Percentiles rank a stretch among this genome's conserved stretches.
phyloP scores from a whole-genome alignment of 2,329 filamentous ascomycete species.

The Penicillium sp. region DNA sequence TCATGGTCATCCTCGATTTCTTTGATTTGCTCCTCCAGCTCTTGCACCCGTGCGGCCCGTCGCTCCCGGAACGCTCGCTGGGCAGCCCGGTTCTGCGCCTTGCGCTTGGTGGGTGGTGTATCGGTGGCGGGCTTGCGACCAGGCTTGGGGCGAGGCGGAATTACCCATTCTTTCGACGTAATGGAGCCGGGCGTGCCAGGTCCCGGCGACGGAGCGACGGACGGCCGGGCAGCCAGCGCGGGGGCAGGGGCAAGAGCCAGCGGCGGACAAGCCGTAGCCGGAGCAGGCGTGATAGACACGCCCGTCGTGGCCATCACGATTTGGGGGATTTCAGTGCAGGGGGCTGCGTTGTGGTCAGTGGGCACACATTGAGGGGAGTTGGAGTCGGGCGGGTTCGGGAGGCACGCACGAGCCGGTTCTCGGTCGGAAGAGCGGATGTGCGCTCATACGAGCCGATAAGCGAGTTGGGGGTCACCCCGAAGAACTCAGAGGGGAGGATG shows the following conservation, averaged over 20 bases:
- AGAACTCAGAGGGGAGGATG: no score
- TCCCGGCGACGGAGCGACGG: conserved; percentile 39
- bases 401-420: conserved; percentile 27
- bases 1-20: conserved; percentile 49
- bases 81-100: conserved; percentile 89
- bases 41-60: conserved; percentile 77
- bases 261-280: conserved; percentile 32
- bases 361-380: conserved; percentile 13
- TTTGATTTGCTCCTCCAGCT: conserved; percentile 53
- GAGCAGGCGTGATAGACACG: conserved; percentile 38
- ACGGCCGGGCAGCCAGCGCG: conserved; percentile 40
- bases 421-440: conserved; percentile 39
- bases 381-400: conserved; percentile 22
- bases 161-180: conserved; percentile 81
- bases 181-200: conserved; percentile 51
- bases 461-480: conserved; percentile 22
- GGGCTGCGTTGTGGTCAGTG: conserved; percentile 25
- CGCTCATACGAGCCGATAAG: conserved; percentile 32
- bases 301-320: conserved; percentile 40
- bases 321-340: conserved; percentile 17
- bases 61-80: conserved; percentile 88
- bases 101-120: conserved; percentile 86
- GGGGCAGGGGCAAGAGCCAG: conserved; percentile 33
- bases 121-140: conserved; percentile 92
- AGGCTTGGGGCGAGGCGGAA: conserved; percentile 80